Conservation (phyloP, 202 grass and related monocot genomes). For the Bolboschoenoplectus hybrid region DNA sequence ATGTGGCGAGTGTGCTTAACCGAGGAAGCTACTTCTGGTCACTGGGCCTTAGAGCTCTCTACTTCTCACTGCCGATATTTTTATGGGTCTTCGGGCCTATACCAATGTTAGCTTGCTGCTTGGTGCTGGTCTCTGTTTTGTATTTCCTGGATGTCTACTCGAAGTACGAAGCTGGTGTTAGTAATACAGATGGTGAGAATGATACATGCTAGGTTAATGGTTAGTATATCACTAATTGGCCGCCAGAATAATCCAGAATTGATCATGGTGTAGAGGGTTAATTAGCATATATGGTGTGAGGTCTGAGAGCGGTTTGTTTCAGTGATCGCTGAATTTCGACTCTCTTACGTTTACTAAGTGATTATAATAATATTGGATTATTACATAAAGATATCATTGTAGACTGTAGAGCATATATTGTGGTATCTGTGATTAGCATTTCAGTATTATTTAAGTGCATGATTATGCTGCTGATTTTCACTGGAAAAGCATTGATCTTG, state of each 20-base stretch:
- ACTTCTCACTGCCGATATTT: slow-evolving; percentile 82
- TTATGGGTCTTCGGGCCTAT: slow-evolving; percentile 77
- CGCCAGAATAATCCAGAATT: neutral
- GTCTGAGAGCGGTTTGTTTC: slow-evolving; percentile 19
- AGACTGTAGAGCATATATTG: neutral
- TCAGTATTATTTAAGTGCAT: neutral
- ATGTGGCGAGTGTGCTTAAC: slow-evolving; percentile 63
- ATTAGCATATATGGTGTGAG: neutral
- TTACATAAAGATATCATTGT: slow-evolving; percentile 1
- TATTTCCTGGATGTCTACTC: slow-evolving; percentile 72
- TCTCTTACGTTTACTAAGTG: slow-evolving; percentile 4
- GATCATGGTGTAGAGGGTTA: neutral
- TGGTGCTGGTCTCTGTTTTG: slow-evolving; percentile 53
- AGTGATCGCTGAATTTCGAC: slow-evolving; percentile 32
- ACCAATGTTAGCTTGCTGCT: slow-evolving; percentile 63
- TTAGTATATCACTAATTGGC: neutral
- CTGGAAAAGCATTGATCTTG: neutral
- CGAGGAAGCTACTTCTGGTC: slow-evolving; percentile 90
- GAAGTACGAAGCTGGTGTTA: slow-evolving; percentile 34
- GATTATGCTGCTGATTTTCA: neutral
- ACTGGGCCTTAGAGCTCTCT: slow-evolving; percentile 67
- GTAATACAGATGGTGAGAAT: neutral
- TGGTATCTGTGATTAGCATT: neutral
- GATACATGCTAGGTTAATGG: neutral
- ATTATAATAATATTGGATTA: neutral